phyloP scores from a whole-genome alignment of 2,329 filamentous ascomycete species.

The Aureobasidium sp. region DNA sequence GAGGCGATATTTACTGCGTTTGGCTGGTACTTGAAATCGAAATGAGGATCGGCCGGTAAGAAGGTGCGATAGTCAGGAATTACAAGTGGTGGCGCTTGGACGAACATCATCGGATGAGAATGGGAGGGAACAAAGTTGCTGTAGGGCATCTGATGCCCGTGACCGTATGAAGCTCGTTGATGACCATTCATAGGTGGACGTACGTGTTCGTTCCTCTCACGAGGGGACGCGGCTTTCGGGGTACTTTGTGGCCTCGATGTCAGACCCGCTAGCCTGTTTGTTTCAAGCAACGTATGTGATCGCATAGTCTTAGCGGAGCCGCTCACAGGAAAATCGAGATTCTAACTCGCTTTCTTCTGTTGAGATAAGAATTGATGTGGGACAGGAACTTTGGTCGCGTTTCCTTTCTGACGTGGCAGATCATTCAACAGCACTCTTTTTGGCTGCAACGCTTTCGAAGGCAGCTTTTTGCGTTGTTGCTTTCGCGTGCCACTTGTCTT shows the following conservation, averaged over 20 bases:
- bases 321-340: neutral
- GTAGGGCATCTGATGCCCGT: neutral
- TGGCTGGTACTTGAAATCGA: neutral
- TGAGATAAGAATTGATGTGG: constrained; percentile 13
- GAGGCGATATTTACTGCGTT: neutral
- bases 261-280: neutral
- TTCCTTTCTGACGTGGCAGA: neutral
- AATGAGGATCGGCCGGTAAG: neutral
- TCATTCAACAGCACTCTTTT: neutral
- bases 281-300: neutral
- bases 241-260: no score
- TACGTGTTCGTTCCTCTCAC: neutral
- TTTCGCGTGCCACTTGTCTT: neutral
- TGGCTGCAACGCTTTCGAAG: neutral
- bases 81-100: neutral
- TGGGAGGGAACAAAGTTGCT: neutral
- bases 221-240: neutral
- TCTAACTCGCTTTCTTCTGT: constrained; percentile 1
- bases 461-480: neutral
- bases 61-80: neutral
- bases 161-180: neutral
- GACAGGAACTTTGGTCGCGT: neutral
- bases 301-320: neutral
- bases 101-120: neutral
- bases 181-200: neutral